A percentile compares a stretch with the other conserved stretches of the same genome.
These are phyloP conservation scores for Circinella umbellata DNA, from an alignment of 371 early-diverging fungal genomes.

Conservation along the genomic window DNA sequence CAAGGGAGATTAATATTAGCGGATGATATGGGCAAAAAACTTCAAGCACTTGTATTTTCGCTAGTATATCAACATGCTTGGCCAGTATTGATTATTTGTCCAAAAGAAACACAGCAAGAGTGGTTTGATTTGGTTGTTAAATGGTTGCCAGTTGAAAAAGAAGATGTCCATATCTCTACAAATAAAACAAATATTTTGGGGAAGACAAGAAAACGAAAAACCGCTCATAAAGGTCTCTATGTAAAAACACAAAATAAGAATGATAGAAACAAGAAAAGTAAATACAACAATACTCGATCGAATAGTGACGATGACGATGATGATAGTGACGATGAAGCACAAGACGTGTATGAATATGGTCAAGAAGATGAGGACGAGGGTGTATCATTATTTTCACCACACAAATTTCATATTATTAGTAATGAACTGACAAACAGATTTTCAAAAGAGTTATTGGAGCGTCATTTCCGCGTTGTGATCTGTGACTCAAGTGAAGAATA, in stretches of 20 bases:
- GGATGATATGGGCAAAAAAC: conserved; percentile 93
- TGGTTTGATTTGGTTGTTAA: conserved; percentile 33
- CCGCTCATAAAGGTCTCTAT: background rate
- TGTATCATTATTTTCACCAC: conserved; percentile 5
- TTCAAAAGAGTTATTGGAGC: conserved; percentile 40
- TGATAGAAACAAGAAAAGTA: background rate
- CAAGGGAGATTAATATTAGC: conserved; percentile 78
- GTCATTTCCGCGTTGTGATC: conserved; percentile 32
- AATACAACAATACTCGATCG: background rate
- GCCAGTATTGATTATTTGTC: conserved; percentile 71
- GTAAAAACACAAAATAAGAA: background rate
- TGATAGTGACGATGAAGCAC: background rate
- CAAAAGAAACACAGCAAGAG: conserved; percentile 50
- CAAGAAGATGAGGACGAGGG: conserved; percentile 31
- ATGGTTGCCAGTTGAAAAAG: conserved; percentile 44
- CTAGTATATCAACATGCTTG: conserved; percentile 57
- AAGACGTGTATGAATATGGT: background rate
- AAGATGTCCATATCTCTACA: conserved; percentile 36
- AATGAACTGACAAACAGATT: conserved; percentile 41
- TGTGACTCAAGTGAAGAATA: conserved; percentile 57
- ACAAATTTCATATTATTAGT: conserved; percentile 42
- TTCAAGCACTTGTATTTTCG: conserved; percentile 81
- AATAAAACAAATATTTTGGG: background rate
- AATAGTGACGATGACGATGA: background rate
- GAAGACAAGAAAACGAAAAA: background rate